A percentile compares a stretch with the other conserved stretches of the same genome.
Evolutionary conservation across 495 filamentous ascomycete genomes (phyloP).

Genomic region (Daldinia decipiens): DNA sequence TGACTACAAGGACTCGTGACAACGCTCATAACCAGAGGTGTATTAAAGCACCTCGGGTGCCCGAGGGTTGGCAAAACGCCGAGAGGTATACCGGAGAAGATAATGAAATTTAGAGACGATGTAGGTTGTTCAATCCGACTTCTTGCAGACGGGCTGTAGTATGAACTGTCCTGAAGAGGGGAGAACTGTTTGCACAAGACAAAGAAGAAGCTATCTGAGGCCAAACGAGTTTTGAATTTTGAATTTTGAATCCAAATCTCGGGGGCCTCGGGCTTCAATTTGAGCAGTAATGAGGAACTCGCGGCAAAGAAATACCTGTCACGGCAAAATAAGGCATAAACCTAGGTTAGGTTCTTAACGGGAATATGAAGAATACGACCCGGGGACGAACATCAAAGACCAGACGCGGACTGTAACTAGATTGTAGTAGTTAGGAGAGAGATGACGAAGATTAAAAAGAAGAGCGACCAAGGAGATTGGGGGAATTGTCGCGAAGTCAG

Average conservation of each 20-base stretch:
- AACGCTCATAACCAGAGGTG: constrained; percentile 20
- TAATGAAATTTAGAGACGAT: not conserved
- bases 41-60: not conserved
- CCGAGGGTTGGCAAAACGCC: not conserved
- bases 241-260: not conserved
- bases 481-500: constrained; percentile 19
- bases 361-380: not conserved
- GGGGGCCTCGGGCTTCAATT: not conserved
- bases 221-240: constrained; percentile 15
- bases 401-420: not conserved
- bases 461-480: not conserved
- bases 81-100: not conserved
- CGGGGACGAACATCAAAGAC: not conserved
- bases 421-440: not conserved
- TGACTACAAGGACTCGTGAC: constrained; percentile 5
- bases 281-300: not conserved
- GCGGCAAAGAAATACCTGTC: not conserved
- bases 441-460: not conserved
- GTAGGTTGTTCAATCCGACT: not conserved
- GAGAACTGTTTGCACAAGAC: constrained; percentile 7
- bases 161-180: constrained; percentile 4
- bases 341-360: too few relatives aligned
- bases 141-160: not conserved
- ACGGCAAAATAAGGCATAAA: not conserved
- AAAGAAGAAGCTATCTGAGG: constrained; percentile 29